Evolutionary conservation across 371 early-diverging fungal genomes (phyloP).

Genomic region (Rhizomucor miehei): DNA sequence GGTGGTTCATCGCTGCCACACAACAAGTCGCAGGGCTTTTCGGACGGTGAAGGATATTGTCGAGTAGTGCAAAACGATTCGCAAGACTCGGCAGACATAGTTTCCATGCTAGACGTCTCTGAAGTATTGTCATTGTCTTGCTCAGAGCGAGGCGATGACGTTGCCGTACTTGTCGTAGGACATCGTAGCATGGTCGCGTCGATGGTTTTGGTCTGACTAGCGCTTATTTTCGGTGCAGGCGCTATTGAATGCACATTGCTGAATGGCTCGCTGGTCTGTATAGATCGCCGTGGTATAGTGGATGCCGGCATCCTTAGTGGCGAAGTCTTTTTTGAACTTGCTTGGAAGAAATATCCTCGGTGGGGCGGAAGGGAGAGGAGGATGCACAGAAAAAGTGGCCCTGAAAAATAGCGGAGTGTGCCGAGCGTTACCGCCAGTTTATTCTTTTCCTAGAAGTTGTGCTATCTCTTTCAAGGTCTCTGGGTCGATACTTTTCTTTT

Average conservation of each 20-base stretch:
- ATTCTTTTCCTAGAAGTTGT: conserved; percentile 5
- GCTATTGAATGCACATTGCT: too few relatives aligned
- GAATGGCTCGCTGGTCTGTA: conserved; percentile 2
- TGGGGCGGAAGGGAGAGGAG: neutral
- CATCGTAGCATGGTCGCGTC: conserved; percentile 13
- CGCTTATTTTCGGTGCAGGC: too few relatives aligned
- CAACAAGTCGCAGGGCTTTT: neutral
- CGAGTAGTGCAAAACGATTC: conserved; percentile 13
- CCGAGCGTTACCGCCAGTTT: neutral
- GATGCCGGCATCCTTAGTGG: conserved; percentile 13
- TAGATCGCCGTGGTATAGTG: conserved; percentile 2
- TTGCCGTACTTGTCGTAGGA: conserved; percentile 8
- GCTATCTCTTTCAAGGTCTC: conserved; percentile 9
- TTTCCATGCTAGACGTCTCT: conserved; percentile 7
- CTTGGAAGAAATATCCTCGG: neutral
- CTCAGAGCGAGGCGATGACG: conserved; percentile 14
- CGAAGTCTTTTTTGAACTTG: neutral
- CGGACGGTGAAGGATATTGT: conserved; percentile 6
- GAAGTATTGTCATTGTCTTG: conserved; percentile 13
- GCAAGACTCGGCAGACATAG: conserved; percentile 12
- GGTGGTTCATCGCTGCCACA: conserved; percentile 1
- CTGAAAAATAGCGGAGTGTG: neutral
- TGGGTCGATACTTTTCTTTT: neutral
- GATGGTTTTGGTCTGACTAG: neutral
- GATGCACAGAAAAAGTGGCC: conserved; percentile 2